These are phyloP conservation scores for Metarhizium brunneum DNA, from an alignment of 2,329 filamentous ascomycete genomes.

Conservation along the genomic window DNA sequence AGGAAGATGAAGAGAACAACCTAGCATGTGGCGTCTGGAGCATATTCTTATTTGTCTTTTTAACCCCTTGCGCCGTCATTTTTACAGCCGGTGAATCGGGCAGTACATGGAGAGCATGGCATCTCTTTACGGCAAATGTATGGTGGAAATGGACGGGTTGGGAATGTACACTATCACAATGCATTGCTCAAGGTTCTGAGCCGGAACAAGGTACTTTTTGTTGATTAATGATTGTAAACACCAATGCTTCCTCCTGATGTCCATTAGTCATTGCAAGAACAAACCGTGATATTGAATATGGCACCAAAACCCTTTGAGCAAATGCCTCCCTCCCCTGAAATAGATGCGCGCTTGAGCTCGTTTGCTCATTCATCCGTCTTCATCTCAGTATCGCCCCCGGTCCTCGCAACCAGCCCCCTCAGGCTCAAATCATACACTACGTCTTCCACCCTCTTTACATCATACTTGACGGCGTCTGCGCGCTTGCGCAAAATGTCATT, in stretches of 20 bases:
- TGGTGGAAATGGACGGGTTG: neutral
- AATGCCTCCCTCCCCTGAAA: too few relatives aligned
- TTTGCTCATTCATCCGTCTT: conserved; percentile 20
- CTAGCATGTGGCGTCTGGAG: conserved; percentile 4
- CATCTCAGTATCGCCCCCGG: conserved; percentile 27
- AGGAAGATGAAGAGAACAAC: neutral
- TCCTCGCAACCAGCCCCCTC: conserved; percentile 64
- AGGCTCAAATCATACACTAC: conserved; percentile 93
- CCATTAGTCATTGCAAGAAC: neutral
- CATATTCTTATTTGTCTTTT: neutral
- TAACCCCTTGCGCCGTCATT: neutral
- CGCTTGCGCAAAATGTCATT: conserved; percentile 84
- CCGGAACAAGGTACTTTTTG: neutral
- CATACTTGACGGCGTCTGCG: conserved; percentile 92
- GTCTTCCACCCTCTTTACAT: conserved; percentile 95
- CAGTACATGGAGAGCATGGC: neutral
- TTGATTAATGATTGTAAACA: neutral
- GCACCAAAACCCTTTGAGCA: too few relatives aligned
- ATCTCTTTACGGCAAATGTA: neutral
- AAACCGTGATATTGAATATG: too few relatives aligned
- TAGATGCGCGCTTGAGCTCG: neutral
- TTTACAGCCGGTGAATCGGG: neutral
- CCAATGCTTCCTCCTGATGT: neutral
- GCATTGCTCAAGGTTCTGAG: neutral
- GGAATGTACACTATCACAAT: conserved; percentile 5